Conservation (phyloP, 106 monocot genomes). For the Dactylorhiza incarnata region DNA sequence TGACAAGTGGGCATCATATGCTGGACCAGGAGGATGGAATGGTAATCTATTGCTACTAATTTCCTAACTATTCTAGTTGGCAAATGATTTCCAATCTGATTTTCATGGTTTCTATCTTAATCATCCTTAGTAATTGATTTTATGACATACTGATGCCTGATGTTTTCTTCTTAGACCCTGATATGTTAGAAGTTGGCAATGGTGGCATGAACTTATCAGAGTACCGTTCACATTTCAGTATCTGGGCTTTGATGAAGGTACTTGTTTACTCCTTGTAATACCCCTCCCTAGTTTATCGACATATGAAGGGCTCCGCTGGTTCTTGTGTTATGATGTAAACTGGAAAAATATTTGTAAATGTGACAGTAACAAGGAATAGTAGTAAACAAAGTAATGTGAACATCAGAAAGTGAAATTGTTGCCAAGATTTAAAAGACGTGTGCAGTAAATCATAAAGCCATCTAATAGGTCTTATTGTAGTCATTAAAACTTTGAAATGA, state of each 20-base stretch:
- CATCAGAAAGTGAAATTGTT: no score
- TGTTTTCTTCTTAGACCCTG: slow-evolving; percentile 58
- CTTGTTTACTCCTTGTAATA: neutral
- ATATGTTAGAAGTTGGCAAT: slow-evolving; percentile 98
- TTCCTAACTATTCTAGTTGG: neutral
- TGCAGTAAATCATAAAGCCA: no score
- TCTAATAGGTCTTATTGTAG: no score
- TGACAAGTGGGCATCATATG: slow-evolving; percentile 99
- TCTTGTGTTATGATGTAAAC: no score
- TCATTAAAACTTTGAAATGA: no score
- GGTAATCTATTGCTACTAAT: slow-evolving; percentile 26
- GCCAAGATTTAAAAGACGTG: no score
- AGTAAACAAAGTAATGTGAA: no score
- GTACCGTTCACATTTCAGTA: slow-evolving; percentile 94
- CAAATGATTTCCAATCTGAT: neutral
- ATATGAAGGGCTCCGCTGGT: no score
- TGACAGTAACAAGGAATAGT: no score
- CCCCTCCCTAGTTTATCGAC: no score
- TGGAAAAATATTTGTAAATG: no score
- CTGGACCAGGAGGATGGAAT: slow-evolving; percentile 99
- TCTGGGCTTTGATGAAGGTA: slow-evolving; percentile 99
- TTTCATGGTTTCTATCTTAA: neutral
- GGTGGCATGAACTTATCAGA: slow-evolving; percentile 81
- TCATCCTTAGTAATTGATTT: neutral
- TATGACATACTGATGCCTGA: neutral